Conservation (phyloP, 1,284 basidiomycete genomes). For the Salmacisia buchloeana region DNA sequence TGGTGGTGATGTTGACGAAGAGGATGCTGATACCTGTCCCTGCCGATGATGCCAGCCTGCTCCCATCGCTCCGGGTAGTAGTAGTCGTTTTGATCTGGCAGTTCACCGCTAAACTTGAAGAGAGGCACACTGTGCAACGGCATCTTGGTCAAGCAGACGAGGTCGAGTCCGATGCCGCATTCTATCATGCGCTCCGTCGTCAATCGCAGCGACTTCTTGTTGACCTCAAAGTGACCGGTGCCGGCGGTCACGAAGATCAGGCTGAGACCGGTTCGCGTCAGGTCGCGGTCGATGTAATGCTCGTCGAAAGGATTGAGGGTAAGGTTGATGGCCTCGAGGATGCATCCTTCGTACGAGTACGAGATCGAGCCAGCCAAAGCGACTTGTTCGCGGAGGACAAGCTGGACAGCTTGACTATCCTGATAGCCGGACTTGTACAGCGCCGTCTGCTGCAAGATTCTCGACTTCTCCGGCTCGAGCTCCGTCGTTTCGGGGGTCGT, state of each 20-base stretch:
- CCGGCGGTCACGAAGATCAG: slow-evolving; percentile 87
- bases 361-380: slow-evolving; percentile 62
- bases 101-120: slow-evolving; percentile 42
- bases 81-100: slow-evolving; percentile 16
- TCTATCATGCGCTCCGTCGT: slow-evolving; percentile 94
- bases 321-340: slow-evolving; percentile 89
- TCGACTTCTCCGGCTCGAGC: slow-evolving; percentile 18
- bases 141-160: slow-evolving; percentile 84
- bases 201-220: slow-evolving; percentile 79
- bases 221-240: slow-evolving; percentile 86
- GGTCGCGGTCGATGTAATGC: slow-evolving; percentile 90
- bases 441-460: not conserved
- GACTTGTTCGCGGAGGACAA: slow-evolving; percentile 31
- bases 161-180: slow-evolving; percentile 82
- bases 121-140: slow-evolving; percentile 73
- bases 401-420: not conserved
- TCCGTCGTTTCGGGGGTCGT: slow-evolving; percentile 34
- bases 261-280: slow-evolving; percentile 82
- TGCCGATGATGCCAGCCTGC: slow-evolving; percentile 16
- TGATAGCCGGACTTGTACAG: slow-evolving; percentile 5
- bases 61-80: slow-evolving; percentile 14
- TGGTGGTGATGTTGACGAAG: not conserved
- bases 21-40: slow-evolving; percentile 11
- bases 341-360: slow-evolving; percentile 86
- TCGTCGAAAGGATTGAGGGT: slow-evolving; percentile 88